Percentiles rank a stretch among this genome's conserved stretches.
Evolutionary conservation across 768 basidiomycete species (phyloP).

Genomic region (Boletus tylopilopsis): DNA sequence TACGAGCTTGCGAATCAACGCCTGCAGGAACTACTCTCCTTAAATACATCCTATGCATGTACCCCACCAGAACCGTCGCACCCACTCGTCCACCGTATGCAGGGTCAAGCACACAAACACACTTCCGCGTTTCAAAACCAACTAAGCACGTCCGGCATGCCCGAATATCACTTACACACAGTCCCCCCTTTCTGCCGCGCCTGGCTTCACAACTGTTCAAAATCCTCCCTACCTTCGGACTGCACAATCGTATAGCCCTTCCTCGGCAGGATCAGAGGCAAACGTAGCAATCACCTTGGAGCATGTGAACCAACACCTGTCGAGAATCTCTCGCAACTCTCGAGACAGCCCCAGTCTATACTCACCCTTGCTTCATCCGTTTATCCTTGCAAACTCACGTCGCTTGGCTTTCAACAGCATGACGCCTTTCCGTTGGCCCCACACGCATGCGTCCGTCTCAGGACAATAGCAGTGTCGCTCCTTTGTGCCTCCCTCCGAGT

Average conservation of each 20-base stretch:
- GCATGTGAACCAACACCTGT: slow-evolving; percentile 9
- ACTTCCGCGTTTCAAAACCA: not conserved
- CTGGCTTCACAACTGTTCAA: not conserved
- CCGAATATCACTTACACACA: slow-evolving; percentile 2
- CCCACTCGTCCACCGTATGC: not conserved
- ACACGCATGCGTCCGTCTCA: slow-evolving; percentile 2
- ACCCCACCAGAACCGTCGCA: not conserved
- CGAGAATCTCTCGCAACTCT: slow-evolving; percentile 8
- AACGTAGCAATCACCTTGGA: slow-evolving; percentile 19
- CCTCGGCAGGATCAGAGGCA: not conserved
- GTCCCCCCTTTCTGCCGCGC: slow-evolving; percentile 5
- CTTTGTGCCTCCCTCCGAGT: too few species aligned
- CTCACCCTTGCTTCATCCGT: slow-evolving; percentile 17
- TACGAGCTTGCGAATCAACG: slow-evolving; percentile 19
- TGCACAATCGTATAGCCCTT: slow-evolving; percentile 2
- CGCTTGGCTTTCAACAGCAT: slow-evolving; percentile 11
- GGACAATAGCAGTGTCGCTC: slow-evolving; percentile 11
- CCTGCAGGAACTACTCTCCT: slow-evolving; percentile 23
- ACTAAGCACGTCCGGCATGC: not conserved
- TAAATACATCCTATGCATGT: slow-evolving; percentile 1
- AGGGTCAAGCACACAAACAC: slow-evolving; percentile 3
- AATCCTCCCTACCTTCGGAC: slow-evolving; percentile 1
- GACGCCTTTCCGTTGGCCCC: slow-evolving; percentile 1
- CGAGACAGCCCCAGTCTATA: slow-evolving; percentile 19
- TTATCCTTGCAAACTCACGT: not conserved